Evolutionary conservation across 1,284 basidiomycete species (phyloP).

Genomic region (Pisolithus thermaeus): DNA sequence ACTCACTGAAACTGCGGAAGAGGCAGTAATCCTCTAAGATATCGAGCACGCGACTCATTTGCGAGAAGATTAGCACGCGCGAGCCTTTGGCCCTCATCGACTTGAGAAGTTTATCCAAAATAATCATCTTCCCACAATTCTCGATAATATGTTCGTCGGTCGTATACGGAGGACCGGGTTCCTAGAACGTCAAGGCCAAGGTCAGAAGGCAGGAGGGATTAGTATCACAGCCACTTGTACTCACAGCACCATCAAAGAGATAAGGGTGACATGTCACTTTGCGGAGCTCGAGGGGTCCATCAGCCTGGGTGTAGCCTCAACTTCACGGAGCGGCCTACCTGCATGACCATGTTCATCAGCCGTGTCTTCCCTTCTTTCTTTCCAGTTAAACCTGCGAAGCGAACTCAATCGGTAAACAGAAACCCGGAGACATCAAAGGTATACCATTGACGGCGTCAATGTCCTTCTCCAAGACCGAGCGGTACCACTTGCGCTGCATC

Average conservation of each 20-base stretch:
- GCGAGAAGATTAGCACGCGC: conserved; percentile 94
- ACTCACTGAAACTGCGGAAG: conserved; percentile 84
- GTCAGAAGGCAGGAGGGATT: neutral
- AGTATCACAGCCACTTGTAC: conserved; percentile 19
- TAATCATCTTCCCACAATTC: conserved; percentile 97
- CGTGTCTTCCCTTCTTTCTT: conserved; percentile 99
- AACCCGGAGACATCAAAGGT: conserved; percentile 6
- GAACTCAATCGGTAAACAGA: neutral
- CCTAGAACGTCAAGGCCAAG: conserved; percentile 36
- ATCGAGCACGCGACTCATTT: conserved; percentile 94
- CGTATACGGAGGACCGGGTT: conserved; percentile 97
- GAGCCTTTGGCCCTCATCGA: conserved; percentile 92
- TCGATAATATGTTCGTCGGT: conserved; percentile 96
- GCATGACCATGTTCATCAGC: conserved; percentile 99
- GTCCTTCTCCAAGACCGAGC: conserved; percentile 94
- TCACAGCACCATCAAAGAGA: conserved; percentile 79
- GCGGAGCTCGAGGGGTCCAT: conserved; percentile 43
- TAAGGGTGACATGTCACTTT: conserved; percentile 85
- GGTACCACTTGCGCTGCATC: conserved; percentile 99
- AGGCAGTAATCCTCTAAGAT: conserved; percentile 98
- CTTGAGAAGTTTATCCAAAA: conserved; percentile 89
- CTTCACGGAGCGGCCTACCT: conserved; percentile 45
- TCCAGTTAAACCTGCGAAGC: conserved; percentile 64
- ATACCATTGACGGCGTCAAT: conserved; percentile 96
- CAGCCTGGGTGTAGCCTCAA: neutral